Percentiles rank a stretch among this genome's conserved stretches.
These are phyloP conservation scores for Cytauxzoon felis DNA, from an alignment of 169 alveolate species.

Conservation along the genomic window DNA sequence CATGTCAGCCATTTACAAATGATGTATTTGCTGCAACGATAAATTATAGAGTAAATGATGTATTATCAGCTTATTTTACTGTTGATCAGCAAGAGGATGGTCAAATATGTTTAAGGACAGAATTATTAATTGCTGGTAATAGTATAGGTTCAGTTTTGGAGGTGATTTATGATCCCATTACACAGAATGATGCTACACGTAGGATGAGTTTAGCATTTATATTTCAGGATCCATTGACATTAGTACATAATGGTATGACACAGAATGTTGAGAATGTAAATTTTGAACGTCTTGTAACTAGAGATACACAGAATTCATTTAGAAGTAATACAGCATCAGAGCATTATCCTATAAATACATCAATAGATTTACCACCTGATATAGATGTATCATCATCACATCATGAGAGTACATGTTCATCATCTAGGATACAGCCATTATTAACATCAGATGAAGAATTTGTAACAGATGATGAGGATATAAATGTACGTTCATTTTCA, in stretches of 20 bases:
- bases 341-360: not conserved
- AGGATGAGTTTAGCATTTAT: slow-evolving; percentile 85
- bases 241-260: slow-evolving; percentile 25
- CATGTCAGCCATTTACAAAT: slow-evolving; percentile 69
- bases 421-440: not conserved
- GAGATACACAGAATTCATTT: slow-evolving; percentile 38
- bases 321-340: slow-evolving; percentile 44
- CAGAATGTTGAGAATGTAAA: not conserved
- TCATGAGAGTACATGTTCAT: not conserved
- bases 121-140: slow-evolving; percentile 84
- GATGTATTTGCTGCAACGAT: slow-evolving; percentile 81
- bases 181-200: slow-evolving; percentile 79
- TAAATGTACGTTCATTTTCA: not conserved
- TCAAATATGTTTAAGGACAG: slow-evolving; percentile 82
- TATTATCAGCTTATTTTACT: slow-evolving; percentile 73
- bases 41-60: slow-evolving; percentile 76
- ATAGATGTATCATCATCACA: not conserved
- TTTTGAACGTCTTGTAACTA: slow-evolving; percentile 28
- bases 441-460: not conserved
- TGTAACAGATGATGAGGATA: not conserved
- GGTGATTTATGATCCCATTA: slow-evolving; percentile 81
- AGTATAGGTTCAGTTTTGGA: slow-evolving; percentile 87
- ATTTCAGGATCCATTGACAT: slow-evolving; percentile 68
- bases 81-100: slow-evolving; percentile 75
- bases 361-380: not conserved